Percentiles rank a stretch among this genome's conserved stretches.
Conservation (phyloP, 805 yeast species). For the Zygotorulaspora sp. region DNA sequence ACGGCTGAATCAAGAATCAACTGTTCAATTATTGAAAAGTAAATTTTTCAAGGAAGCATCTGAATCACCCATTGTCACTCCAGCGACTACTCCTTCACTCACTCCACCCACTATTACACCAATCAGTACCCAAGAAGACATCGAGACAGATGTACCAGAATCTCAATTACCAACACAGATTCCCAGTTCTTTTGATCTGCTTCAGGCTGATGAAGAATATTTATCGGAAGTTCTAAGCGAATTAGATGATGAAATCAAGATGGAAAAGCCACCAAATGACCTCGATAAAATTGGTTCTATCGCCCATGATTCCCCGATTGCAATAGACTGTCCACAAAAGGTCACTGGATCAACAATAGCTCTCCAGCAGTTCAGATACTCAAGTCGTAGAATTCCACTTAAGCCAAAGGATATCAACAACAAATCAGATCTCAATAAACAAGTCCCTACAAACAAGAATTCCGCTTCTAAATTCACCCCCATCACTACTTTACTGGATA, state of each 20-base stretch:
- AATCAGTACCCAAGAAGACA: constrained; percentile 5
- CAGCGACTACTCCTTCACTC: background rate
- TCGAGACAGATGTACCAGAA: constrained; percentile 29
- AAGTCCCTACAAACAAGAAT: constrained; percentile 2
- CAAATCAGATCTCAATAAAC: constrained; percentile 4
- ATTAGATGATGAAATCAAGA: constrained; percentile 9
- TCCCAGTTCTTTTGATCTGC: constrained; percentile 16
- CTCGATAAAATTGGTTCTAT: too few relatives aligned
- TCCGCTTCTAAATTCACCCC: background rate
- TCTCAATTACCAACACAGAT: constrained; percentile 28
- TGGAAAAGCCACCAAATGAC: too few relatives aligned
- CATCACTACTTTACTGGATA: background rate
- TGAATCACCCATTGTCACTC: background rate
- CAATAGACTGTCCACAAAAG: background rate
- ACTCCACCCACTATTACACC: background rate
- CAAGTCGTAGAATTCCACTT: constrained; percentile 11
- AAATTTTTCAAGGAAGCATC: constrained; percentile 14
- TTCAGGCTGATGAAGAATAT: constrained; percentile 14
- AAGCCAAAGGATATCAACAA: constrained; percentile 10
- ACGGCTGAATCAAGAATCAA: constrained; percentile 13
- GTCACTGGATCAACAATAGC: constrained; percentile 4
- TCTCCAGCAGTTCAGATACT: constrained; percentile 14
- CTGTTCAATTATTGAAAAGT: constrained; percentile 7
- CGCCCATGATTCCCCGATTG: background rate
- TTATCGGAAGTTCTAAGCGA: constrained; percentile 21